Conservation (phyloP, 2,329 filamentous ascomycete genomes). For the Ilyonectria robusta region DNA sequence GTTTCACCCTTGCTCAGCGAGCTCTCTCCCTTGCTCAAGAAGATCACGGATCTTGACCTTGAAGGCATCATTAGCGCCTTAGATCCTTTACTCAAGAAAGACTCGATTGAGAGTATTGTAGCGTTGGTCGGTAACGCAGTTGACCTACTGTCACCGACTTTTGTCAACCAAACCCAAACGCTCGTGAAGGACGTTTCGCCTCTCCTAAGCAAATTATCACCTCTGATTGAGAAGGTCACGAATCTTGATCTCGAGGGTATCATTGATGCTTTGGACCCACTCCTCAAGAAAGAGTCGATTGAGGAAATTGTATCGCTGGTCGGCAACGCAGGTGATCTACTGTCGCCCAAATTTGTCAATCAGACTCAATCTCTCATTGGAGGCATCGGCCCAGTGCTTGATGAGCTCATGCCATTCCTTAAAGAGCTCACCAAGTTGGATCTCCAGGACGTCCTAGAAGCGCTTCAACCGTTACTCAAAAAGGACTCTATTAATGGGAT, state of each 20-base stretch:
- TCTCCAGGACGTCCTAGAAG: constrained; percentile 50
- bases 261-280: constrained; percentile 41
- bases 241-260: constrained; percentile 55
- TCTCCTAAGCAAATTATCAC: constrained; percentile 15
- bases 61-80: constrained; percentile 49
- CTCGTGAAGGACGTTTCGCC: constrained; percentile 5
- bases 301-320: constrained; percentile 46
- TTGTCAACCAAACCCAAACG: constrained; percentile 36
- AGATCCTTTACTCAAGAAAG: constrained; percentile 47
- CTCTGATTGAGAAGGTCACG: constrained; percentile 45
- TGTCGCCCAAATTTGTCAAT: constrained; percentile 40
- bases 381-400: constrained; percentile 13
- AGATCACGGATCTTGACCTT: constrained; percentile 51
- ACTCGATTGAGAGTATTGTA: constrained; percentile 48
- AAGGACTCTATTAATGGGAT: constrained; percentile 47
- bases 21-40: constrained; percentile 48
- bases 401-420: constrained; percentile 33
- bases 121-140: constrained; percentile 44
- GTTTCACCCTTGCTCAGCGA: neutral
- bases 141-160: constrained; percentile 36
- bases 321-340: constrained; percentile 42
- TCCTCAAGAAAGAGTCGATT: constrained; percentile 47
- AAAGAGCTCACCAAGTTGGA: constrained; percentile 51
- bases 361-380: constrained; percentile 30
- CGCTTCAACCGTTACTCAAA: constrained; percentile 44